Conservation (phyloP, 441 rosid species). For the Populus hybrid region DNA sequence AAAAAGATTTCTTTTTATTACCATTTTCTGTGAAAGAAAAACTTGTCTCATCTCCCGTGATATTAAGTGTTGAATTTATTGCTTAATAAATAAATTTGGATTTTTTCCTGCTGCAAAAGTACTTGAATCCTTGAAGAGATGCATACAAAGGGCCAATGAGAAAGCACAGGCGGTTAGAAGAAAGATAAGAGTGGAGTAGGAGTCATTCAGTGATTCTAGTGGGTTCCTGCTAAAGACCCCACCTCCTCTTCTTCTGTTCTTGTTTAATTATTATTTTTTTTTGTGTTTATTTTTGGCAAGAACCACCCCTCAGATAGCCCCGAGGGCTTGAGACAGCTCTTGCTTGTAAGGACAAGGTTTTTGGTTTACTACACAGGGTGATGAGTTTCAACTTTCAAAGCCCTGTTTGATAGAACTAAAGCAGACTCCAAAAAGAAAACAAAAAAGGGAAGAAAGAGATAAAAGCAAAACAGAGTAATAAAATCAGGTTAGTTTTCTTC, state of each 20-base stretch:
- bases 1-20: not conserved
- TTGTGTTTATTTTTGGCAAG: conserved; percentile 19
- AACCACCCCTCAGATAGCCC: conserved; percentile 25
- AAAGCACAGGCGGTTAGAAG: conserved; percentile 81
- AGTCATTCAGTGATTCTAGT: conserved; percentile 68
- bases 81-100: conserved; percentile 20
- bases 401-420: conserved; percentile 24
- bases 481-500: conserved; percentile 65
- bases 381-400: conserved; percentile 17
- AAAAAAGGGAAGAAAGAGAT: not conserved
- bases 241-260: conserved; percentile 17
- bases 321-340: conserved; percentile 40
- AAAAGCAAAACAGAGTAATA: not conserved
- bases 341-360: conserved; percentile 49
- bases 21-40: conserved; percentile 19
- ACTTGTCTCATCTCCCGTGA: conserved; percentile 29
- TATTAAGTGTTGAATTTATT: conserved; percentile 24
- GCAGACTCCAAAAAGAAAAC: conserved; percentile 9
- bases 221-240: conserved; percentile 57
- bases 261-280: conserved; percentile 3
- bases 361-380: conserved; percentile 13
- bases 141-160: conserved; percentile 58
- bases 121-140: conserved; percentile 34
- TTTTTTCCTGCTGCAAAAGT: conserved; percentile 24
- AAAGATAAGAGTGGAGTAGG: conserved; percentile 70